Evolutionary conservation across 208 protist species (phyloP), one percentile per base, ranked within the genome.

Genomic region (Leptomonas seymouri): DNA sequence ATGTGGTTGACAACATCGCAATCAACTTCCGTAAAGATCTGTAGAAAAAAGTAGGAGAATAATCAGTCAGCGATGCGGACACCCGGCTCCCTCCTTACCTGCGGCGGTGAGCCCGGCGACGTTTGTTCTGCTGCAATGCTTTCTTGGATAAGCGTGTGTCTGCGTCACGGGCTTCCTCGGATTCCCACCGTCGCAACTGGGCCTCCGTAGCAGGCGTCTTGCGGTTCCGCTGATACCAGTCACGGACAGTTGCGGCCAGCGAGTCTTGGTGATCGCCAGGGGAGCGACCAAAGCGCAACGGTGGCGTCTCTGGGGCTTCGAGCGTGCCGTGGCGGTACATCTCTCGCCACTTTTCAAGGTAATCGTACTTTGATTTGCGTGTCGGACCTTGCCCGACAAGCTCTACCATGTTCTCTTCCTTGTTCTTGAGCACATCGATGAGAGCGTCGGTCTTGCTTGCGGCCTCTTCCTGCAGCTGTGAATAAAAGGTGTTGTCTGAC

Each of bases 251-350:
- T 20, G 82, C 70, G 0, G 91, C 86, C 44, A 93, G 61, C 1
- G 91, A 86, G 45, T 93, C 80, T 18, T 79, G 76, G 72, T 94
- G 87, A 55, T 96, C 91, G 54, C 90, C 86, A 5, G 85, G 77
- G 3, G 65, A 79, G 50, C 81, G 88, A 7, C 92, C 92, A 70
- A 94, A 95, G 27, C 80, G 84, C 30, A 94, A 64, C 18, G 76
- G 60, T 15, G 88, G 87, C 14, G 58, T 72, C n/a, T 93, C 87
- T 23, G 92, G 88, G 4, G 76, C 90, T 53, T 97, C 92, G 30
- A 97, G 86, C 2, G 89, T 94, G 49, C 92, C 92, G 65, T 95
- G 88, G 6, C 84, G 86, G 71, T 97, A 97, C 92, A 97, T 97
- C 55, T 95, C 87, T n/a, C 88, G 67, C 87, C 89, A 97, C 71